Evolutionary conservation across 2,329 filamentous ascomycete genomes (phyloP).

Genomic region (Helotiales sp.): DNA sequence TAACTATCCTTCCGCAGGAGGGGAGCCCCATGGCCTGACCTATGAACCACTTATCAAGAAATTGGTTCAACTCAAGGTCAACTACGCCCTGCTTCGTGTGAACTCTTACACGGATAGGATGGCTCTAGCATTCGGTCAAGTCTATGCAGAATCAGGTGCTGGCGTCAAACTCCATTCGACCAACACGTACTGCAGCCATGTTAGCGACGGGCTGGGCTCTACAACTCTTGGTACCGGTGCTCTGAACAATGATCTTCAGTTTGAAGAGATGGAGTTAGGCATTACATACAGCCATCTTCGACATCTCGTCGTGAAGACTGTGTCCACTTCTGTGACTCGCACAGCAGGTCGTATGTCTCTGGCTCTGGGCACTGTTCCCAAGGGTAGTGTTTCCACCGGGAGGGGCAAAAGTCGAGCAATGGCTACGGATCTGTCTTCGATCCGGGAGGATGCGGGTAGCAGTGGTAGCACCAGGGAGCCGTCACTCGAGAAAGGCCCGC

Average conservation of each 20-base stretch:
- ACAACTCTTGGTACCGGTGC: neutral
- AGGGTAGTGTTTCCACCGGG: neutral
- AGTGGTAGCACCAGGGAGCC: constrained; percentile 2
- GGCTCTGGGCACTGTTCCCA: neutral
- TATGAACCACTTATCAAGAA: constrained; percentile 34
- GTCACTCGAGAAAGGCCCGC: constrained; percentile 33
- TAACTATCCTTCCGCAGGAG: constrained; percentile 34
- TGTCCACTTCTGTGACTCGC: constrained; percentile 42
- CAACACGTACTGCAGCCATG: constrained; percentile 36
- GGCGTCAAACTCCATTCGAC: constrained; percentile 34
- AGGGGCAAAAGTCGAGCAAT: constrained; percentile 4
- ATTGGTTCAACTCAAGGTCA: constrained; percentile 40
- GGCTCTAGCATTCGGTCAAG: constrained; percentile 36
- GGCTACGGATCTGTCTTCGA: constrained; percentile 20
- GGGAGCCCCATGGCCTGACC: constrained; percentile 43
- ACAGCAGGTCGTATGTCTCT: constrained; percentile 38
- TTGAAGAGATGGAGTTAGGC: constrained; percentile 41
- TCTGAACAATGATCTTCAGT: constrained; percentile 28
- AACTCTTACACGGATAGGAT: constrained; percentile 42
- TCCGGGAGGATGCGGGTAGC: constrained; percentile 20
- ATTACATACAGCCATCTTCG: constrained; percentile 36
- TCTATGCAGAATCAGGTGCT: constrained; percentile 33
- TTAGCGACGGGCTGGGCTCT: neutral
- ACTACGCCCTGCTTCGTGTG: constrained; percentile 45
- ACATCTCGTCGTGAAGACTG: constrained; percentile 41